These are phyloP conservation scores for Alternaria triticina DNA, from an alignment of 2,329 filamentous ascomycete genomes.

Conservation along the genomic window DNA sequence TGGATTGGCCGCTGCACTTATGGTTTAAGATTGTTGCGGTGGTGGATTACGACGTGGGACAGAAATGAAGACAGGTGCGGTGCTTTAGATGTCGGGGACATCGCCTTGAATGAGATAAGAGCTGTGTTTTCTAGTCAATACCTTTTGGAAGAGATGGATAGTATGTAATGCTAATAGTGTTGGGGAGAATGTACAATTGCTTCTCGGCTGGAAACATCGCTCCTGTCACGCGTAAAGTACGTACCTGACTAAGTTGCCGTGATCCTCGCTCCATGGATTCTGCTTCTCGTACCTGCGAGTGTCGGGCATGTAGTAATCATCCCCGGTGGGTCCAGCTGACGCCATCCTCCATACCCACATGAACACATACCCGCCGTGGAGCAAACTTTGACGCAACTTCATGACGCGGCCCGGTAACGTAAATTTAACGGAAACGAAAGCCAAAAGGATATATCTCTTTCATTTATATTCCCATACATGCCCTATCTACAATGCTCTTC, in stretches of 20 bases:
- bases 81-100: background rate
- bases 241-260: background rate
- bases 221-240: background rate
- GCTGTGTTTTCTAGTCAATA: background rate
- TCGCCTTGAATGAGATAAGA: background rate
- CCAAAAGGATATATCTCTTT: background rate
- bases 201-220: background rate
- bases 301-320: background rate
- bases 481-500: constrained; percentile 5
- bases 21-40: background rate
- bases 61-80: background rate
- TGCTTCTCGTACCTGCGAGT: background rate
- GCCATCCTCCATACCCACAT: background rate
- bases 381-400: background rate
- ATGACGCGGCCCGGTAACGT: background rate
- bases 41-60: background rate
- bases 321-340: background rate
- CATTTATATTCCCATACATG: constrained; percentile 3
- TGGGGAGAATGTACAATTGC: background rate
- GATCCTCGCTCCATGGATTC: background rate
- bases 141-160: background rate
- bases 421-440: background rate
- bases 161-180: background rate
- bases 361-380: background rate
- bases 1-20: background rate